Evolutionary conservation across 768 basidiomycete genomes (phyloP).

Genomic region (Boletus coccyginus): DNA sequence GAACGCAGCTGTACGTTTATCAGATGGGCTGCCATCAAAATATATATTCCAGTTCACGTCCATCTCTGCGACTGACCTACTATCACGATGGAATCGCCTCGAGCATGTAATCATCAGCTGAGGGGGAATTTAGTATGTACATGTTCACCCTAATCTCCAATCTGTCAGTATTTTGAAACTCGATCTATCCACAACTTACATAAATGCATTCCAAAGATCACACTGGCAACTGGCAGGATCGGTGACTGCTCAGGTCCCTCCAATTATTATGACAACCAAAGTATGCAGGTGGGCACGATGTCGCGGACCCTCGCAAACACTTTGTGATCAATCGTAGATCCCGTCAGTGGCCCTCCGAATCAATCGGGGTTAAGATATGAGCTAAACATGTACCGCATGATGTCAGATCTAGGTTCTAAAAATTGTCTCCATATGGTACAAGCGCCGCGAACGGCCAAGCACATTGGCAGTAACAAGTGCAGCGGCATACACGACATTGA

Average conservation of each 20-base stretch:
- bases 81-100: neutral
- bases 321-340: neutral
- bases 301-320: no score
- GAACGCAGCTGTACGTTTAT: neutral
- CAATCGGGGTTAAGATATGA: neutral
- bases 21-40: neutral
- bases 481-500: neutral
- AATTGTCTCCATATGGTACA: neutral
- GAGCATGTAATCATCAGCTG: neutral
- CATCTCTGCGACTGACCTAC: neutral
- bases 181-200: neutral
- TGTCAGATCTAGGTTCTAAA: neutral
- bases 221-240: no score
- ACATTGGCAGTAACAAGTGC: neutral
- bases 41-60: no score
- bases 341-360: neutral
- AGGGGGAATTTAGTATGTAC: neutral
- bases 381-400: neutral
- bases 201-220: neutral
- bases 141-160: neutral
- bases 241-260: no score
- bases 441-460: neutral
- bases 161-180: neutral
- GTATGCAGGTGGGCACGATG: no score
- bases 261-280: no score